phyloP scores from a whole-genome alignment of 306 rosid species.

The Canavalia ensiformis region DNA sequence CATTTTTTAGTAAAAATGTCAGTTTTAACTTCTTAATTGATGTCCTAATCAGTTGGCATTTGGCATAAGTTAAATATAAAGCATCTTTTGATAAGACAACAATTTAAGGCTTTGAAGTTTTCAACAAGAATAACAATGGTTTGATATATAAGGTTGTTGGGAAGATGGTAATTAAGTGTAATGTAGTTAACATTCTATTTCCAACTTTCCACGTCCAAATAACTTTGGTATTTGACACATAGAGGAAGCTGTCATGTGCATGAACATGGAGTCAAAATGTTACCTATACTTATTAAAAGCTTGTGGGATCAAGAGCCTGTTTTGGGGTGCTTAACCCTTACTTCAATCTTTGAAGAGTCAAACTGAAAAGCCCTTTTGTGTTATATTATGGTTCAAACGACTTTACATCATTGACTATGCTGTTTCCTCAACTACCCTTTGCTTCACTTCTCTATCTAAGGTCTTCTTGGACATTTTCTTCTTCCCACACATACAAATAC shows the following conservation, averaged over 20 bases:
- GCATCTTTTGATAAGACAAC: neutral
- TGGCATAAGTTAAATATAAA: neutral
- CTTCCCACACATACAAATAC: neutral
- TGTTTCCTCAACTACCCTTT: neutral
- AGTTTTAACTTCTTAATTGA: too few relatives aligned
- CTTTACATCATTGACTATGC: constrained; percentile 44
- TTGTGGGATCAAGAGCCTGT: constrained; percentile 23
- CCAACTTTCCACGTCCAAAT: neutral
- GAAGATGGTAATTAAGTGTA: neutral
- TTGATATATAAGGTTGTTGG: constrained; percentile 1
- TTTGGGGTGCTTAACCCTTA: neutral
- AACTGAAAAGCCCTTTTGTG: neutral
- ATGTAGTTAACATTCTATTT: neutral
- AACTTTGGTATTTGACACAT: neutral
- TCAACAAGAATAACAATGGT: neutral
- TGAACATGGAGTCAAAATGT: constrained; percentile 6
- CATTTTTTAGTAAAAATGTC: too few relatives aligned
- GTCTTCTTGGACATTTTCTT: constrained; percentile 35
- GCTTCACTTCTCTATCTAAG: neutral
- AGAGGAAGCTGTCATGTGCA: neutral
- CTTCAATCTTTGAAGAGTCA: constrained; percentile 43
- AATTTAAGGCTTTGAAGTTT: neutral
- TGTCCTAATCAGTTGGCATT: neutral
- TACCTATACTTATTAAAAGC: constrained; percentile 8
- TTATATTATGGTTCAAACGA: neutral